These are phyloP conservation scores for Amphirosellinia nigrospora DNA, from an alignment of 495 filamentous ascomycete genomes.

Conservation along the genomic window DNA sequence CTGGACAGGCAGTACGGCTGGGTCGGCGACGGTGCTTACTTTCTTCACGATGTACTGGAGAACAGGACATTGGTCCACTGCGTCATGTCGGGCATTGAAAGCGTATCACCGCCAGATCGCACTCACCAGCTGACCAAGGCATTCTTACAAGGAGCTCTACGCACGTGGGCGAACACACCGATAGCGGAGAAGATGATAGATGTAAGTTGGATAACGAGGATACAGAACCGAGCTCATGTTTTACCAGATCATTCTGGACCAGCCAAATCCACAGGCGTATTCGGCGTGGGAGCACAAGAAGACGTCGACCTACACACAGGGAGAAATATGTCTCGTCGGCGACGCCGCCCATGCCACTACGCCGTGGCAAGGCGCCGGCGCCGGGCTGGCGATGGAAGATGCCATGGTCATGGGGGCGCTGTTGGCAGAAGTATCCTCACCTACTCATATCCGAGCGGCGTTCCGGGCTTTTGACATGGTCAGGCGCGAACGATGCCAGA, in stretches of 20 bases:
- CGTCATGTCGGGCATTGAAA: conserved; percentile 23
- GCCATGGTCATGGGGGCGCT: conserved; percentile 40
- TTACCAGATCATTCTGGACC: conserved; percentile 27
- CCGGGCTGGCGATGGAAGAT: conserved; percentile 46
- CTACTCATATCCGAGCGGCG: conserved; percentile 13
- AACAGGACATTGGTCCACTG: conserved; percentile 30
- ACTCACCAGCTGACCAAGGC: conserved; percentile 21
- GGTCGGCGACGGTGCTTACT: conserved; percentile 31
- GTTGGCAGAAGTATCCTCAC: conserved; percentile 26
- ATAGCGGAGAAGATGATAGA: conserved; percentile 29
- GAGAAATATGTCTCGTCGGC: conserved; percentile 36
- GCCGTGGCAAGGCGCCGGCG: conserved; percentile 42
- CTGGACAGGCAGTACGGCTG: conserved; percentile 31
- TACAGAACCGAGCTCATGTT: background rate
- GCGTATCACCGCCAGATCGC: conserved; percentile 10
- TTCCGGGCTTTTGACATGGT: conserved; percentile 18
- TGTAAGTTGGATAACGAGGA: background rate
- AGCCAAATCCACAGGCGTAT: conserved; percentile 19
- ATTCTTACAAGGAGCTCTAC: conserved; percentile 1
- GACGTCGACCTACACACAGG: conserved; percentile 28
- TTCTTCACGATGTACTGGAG: conserved; percentile 31
- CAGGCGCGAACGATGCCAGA: conserved; percentile 21
- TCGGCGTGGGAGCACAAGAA: conserved; percentile 31
- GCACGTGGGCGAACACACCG: conserved; percentile 24
- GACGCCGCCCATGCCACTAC: conserved; percentile 49